Conservation (phyloP, 257 asterid species). For the Plantago major region DNA sequence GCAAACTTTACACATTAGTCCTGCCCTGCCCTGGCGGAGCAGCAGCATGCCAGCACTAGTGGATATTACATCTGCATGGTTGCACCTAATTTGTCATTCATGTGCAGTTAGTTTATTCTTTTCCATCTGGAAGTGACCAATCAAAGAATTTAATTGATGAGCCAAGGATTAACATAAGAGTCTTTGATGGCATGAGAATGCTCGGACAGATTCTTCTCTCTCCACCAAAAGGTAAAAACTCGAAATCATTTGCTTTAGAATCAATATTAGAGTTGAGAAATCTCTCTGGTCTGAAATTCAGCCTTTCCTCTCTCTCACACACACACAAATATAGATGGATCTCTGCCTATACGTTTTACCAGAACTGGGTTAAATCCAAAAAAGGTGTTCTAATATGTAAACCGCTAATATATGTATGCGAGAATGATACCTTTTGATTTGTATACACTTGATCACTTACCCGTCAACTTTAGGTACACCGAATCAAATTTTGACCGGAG, state of each 20-base stretch:
- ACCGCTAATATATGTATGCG: too few relatives aligned
- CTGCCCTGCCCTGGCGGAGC: constrained; percentile 32
- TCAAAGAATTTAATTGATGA: constrained; percentile 24
- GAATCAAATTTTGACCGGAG: too few relatives aligned
- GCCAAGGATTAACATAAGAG: constrained; percentile 23
- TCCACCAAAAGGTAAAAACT: too few relatives aligned
- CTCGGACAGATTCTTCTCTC: too few relatives aligned
- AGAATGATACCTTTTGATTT: too few relatives aligned
- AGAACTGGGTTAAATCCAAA: too few relatives aligned
- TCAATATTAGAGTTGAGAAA: constrained; percentile 25
- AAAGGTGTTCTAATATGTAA: too few relatives aligned
- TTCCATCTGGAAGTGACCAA: constrained; percentile 27
- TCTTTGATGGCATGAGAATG: constrained; percentile 32
- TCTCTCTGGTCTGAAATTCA: constrained; percentile 30
- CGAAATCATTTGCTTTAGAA: too few relatives aligned
- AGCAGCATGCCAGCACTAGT: constrained; percentile 22
- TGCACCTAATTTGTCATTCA: constrained; percentile 22
- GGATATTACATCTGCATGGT: constrained; percentile 27
- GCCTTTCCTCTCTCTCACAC: constrained; percentile 43
- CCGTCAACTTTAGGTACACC: too few relatives aligned
- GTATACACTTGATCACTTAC: too few relatives aligned
- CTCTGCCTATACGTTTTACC: constrained; percentile 37
- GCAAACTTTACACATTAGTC: too few relatives aligned
- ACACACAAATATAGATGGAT: constrained; percentile 24
- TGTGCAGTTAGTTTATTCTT: not conserved